Conservation (phyloP, 768 basidiomycete species). For the Pholiota microspora region DNA sequence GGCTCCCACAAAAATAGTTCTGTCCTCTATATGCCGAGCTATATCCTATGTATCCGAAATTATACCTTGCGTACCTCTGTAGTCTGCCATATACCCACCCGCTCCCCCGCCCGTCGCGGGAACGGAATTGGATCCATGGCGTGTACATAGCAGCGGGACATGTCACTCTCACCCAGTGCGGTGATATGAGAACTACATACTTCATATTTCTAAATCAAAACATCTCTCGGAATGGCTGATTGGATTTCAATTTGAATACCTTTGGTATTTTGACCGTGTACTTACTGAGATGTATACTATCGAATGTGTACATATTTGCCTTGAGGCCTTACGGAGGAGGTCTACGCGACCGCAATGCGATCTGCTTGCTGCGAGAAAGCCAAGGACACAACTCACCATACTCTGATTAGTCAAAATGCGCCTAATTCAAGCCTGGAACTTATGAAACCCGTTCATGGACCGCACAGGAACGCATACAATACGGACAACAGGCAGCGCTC, state of each 20-base stretch:
- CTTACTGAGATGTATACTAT: no score
- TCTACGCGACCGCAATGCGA: neutral
- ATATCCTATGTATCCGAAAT: slow-evolving; percentile 1
- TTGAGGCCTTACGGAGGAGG: no score
- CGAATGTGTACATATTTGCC: no score
- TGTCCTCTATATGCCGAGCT: neutral
- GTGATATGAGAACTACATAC: no score
- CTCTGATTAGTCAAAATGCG: neutral
- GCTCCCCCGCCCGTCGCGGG: slow-evolving; percentile 4
- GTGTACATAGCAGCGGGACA: neutral
- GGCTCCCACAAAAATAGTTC: neutral
- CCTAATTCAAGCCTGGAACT: neutral
- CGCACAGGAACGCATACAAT: neutral
- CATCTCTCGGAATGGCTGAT: no score
- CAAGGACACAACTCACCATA: no score
- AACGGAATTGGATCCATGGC: neutral
- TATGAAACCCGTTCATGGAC: neutral
- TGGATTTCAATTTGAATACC: no score
- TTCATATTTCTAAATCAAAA: no score
- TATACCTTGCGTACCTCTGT: neutral
- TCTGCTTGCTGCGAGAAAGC: no score
- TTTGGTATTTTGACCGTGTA: no score
- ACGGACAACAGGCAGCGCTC: neutral
- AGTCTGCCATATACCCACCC: neutral
- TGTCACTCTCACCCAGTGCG: no score